A percentile compares a stretch with the other conserved stretches of the same genome.
phyloP scores from a whole-genome alignment of 2,329 filamentous ascomycete genomes.

The Ceratocystis eucalypticola region DNA sequence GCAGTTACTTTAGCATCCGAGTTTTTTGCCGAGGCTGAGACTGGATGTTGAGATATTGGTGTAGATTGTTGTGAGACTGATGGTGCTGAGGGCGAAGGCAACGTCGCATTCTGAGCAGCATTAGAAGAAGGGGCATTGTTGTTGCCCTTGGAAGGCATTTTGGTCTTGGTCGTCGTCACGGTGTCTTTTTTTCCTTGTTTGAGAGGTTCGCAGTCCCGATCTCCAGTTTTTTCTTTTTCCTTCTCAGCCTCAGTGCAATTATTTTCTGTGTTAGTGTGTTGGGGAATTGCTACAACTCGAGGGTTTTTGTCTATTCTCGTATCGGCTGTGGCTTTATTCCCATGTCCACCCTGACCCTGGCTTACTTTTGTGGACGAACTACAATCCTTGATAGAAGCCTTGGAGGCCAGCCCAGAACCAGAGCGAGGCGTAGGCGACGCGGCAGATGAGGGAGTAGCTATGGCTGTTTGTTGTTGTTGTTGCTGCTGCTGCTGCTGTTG shows the following conservation, averaged over 20 bases:
- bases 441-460: not conserved
- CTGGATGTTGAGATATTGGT: not conserved
- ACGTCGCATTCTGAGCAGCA: slow-evolving; percentile 4
- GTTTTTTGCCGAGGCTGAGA: not conserved
- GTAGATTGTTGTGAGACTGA: not conserved
- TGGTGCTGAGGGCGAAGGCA: slow-evolving; percentile 4
- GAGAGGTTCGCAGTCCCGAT: not conserved
- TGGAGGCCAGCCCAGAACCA: not conserved
- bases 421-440: not conserved
- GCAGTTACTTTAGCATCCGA: not conserved
- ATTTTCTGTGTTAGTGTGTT: not conserved
- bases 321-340: slow-evolving; percentile 7
- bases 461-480: not conserved
- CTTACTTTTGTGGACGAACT: slow-evolving; percentile 4
- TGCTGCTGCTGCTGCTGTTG: not conserved
- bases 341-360: slow-evolving; percentile 14
- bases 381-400: slow-evolving; percentile 8
- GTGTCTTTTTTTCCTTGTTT: slow-evolving; percentile 8
- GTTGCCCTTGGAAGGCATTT: slow-evolving; percentile 18
- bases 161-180: slow-evolving; percentile 1
- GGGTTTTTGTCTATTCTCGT: not conserved
- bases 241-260: not conserved
- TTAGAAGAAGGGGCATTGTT: slow-evolving; percentile 8
- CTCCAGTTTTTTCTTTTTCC: slow-evolving; percentile 4
- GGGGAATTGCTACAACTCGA: not conserved